Percentiles rank a stretch among this genome's conserved stretches.
phyloP scores from a whole-genome alignment of 805 yeast genomes.

The Saturnispora silvae region DNA sequence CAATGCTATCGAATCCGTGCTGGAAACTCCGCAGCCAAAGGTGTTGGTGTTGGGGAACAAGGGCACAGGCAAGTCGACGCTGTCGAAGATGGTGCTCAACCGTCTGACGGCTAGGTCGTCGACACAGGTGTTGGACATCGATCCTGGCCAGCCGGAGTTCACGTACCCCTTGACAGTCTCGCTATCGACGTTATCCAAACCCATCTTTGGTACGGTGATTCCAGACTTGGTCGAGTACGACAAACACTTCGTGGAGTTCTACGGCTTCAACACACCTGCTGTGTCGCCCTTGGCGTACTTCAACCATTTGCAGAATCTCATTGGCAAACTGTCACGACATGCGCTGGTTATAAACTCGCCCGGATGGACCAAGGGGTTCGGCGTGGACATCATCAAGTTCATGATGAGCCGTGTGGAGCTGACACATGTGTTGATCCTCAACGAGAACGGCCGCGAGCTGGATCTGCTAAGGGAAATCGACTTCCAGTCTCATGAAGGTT shows the following conservation, averaged over 20 bases:
- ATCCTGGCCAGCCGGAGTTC: constrained; percentile 83
- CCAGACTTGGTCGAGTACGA: constrained; percentile 19
- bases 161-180: constrained; percentile 66
- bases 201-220: constrained; percentile 28
- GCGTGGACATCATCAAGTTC: constrained; percentile 50
- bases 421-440: constrained; percentile 43
- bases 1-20: constrained; percentile 10
- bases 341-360: constrained; percentile 57
- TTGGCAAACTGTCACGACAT: constrained; percentile 18
- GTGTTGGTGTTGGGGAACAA: constrained; percentile 52
- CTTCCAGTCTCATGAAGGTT: constrained; percentile 3
- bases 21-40: constrained; percentile 9
- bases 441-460: constrained; percentile 19
- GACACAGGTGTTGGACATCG: constrained; percentile 53
- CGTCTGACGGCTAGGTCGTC: constrained; percentile 24
- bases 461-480: constrained; percentile 14
- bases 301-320: constrained; percentile 31
- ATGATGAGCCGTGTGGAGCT: constrained; percentile 40
- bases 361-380: constrained; percentile 88
- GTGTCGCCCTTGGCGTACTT: constrained; percentile 52
- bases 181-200: constrained; percentile 27
- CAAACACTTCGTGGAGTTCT: constrained; percentile 23
- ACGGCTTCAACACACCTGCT: constrained; percentile 63
- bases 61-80: constrained; percentile 76
- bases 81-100: constrained; percentile 45